phyloP scores from a whole-genome alignment of 768 basidiomycete species.

The Sarcomyxa edulis region DNA sequence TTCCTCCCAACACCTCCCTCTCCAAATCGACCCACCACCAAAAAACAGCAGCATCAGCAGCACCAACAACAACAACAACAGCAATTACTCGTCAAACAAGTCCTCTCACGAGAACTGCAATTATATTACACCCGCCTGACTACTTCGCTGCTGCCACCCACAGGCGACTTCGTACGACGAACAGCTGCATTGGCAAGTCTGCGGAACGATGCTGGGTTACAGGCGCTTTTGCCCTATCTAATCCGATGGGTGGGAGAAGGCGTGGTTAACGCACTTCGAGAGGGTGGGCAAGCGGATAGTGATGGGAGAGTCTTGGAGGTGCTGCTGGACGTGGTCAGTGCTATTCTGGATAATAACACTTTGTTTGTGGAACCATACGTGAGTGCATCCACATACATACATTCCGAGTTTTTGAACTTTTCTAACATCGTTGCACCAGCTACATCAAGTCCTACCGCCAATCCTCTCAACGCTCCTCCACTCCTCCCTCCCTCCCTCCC shows the following conservation, averaged over 20 bases:
- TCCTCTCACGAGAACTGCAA: slow-evolving; percentile 90
- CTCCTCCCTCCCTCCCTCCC: slow-evolving; percentile 69
- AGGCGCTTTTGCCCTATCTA: slow-evolving; percentile 88
- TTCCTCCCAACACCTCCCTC: slow-evolving; percentile 8
- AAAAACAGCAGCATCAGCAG: slow-evolving; percentile 22
- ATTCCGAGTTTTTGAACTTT: slow-evolving; percentile 1
- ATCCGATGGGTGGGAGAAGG: slow-evolving; percentile 94
- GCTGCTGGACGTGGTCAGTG: slow-evolving; percentile 77
- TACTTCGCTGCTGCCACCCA: slow-evolving; percentile 70
- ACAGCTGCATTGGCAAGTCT: slow-evolving; percentile 89
- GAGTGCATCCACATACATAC: slow-evolving; percentile 27
- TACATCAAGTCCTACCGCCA: slow-evolving; percentile 94
- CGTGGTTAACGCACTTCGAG: slow-evolving; percentile 59
- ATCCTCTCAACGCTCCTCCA: slow-evolving; percentile 90
- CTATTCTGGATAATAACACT: slow-evolving; percentile 79
- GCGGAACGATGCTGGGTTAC: slow-evolving; percentile 84
- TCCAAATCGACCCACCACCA: slow-evolving; percentile 5
- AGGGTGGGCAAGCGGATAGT: slow-evolving; percentile 50
- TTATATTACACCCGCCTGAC: slow-evolving; percentile 93
- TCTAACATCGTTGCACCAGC: slow-evolving; percentile 35
- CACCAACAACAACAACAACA: slow-evolving; percentile 49
- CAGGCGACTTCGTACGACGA: slow-evolving; percentile 62
- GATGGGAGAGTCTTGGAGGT: slow-evolving; percentile 76
- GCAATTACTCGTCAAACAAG: slow-evolving; percentile 83
- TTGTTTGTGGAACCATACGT: slow-evolving; percentile 97